Conservation (phyloP, 192 early-diverging fungal species). For the Chytriomyces sp. region DNA sequence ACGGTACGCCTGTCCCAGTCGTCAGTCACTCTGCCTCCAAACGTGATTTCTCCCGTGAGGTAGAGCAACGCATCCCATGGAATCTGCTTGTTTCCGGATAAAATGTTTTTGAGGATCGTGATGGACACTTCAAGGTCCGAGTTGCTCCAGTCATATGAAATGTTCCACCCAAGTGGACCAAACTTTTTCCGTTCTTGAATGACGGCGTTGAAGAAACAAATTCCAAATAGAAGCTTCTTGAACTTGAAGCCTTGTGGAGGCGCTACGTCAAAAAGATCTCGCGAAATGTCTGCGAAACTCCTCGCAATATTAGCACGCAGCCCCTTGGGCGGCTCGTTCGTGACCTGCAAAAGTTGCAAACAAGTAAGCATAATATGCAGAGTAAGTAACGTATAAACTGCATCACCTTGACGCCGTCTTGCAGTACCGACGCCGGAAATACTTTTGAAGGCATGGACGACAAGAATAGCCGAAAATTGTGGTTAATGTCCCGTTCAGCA, state of each 20-base stretch:
- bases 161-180: conserved; percentile 70
- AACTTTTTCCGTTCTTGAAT: conserved; percentile 67
- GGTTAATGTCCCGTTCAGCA: conserved; percentile 56
- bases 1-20: conserved; percentile 67
- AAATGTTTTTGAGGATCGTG: conserved; percentile 56
- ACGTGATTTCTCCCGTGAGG: conserved; percentile 66
- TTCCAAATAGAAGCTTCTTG: conserved; percentile 65
- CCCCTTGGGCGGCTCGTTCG: conserved; percentile 69
- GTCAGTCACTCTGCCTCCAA: conserved; percentile 69
- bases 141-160: conserved; percentile 65
- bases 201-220: conserved; percentile 69
- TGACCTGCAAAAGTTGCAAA: conserved; percentile 35
- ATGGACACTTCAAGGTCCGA: conserved; percentile 62
- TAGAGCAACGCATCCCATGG: conserved; percentile 67
- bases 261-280: conserved; percentile 61
- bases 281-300: conserved; percentile 62
- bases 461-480: conserved; percentile 61
- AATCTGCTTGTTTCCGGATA: conserved; percentile 53
- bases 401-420: conserved; percentile 61
- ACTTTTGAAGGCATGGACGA: conserved; percentile 71
- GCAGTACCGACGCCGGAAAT: conserved; percentile 63
- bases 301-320: conserved; percentile 64
- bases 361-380: background rate
- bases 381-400: background rate
- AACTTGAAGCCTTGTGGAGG: conserved; percentile 63